A percentile compares a stretch with the other conserved stretches of the same genome.
These are phyloP conservation scores for Geotrichum klebahnii DNA, from an alignment of 1,139 yeast species.

Conservation along the genomic window DNA sequence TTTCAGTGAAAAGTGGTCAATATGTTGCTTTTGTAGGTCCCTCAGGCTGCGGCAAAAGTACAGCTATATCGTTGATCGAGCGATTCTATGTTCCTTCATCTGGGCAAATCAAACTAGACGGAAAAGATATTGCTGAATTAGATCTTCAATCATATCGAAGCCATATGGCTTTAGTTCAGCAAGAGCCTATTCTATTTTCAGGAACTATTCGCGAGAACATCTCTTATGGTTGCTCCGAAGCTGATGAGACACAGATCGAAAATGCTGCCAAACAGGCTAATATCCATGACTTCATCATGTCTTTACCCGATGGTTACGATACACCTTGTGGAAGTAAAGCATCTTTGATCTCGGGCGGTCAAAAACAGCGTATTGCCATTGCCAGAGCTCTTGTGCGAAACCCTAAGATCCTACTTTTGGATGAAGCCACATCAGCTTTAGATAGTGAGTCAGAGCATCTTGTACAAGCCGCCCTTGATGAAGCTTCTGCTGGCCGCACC, in stretches of 20 bases:
- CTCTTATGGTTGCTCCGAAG: conserved; percentile 61
- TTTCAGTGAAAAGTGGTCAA: conserved; percentile 62
- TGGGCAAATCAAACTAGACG: conserved; percentile 67
- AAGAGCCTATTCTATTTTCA: conserved; percentile 77
- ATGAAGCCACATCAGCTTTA: conserved; percentile 75
- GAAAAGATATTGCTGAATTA: conserved; percentile 56
- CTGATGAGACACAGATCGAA: conserved; percentile 47
- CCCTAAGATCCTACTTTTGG: conserved; percentile 60
- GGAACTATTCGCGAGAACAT: conserved; percentile 78
- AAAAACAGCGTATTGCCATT: conserved; percentile 82
- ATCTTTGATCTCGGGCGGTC: conserved; percentile 69
- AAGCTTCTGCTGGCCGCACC: conserved; percentile 60
- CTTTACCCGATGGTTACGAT: conserved; percentile 44
- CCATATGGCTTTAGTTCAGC: conserved; percentile 79
- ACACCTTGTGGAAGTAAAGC: conserved; percentile 57
- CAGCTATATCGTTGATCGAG: conserved; percentile 68
- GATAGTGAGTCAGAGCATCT: conserved; percentile 63
- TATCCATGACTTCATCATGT: conserved; percentile 42
- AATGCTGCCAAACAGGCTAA: conserved; percentile 40
- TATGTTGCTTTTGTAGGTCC: conserved; percentile 89
- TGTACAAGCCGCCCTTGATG: conserved; percentile 51
- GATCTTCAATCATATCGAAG: conserved; percentile 70
- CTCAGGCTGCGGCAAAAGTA: conserved; percentile 89
- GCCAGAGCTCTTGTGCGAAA: conserved; percentile 72
- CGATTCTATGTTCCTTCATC: conserved; percentile 60